Percentiles rank a stretch among this genome's conserved stretches.
These are phyloP conservation scores for Rhodotorula sphaerocarpa DNA, from an alignment of 768 basidiomycete species.

Conservation along the genomic window DNA sequence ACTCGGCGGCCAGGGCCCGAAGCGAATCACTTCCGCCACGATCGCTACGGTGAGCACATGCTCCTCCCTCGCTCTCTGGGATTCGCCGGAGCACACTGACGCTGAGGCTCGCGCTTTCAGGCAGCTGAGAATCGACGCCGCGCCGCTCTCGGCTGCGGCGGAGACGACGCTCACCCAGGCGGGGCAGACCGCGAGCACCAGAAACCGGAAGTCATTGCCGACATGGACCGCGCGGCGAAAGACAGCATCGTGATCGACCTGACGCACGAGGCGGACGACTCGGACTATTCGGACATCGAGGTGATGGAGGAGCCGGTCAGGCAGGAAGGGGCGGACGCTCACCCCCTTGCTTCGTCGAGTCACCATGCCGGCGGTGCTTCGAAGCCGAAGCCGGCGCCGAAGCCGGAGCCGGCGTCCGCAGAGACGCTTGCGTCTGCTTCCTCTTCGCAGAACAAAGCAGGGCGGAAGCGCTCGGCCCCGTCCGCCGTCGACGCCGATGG, in stretches of 20 bases:
- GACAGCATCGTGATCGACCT: constrained; percentile 31
- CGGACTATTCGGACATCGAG: background rate
- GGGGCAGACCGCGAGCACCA: too few relatives aligned
- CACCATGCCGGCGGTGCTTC: background rate
- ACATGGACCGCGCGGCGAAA: constrained; percentile 37
- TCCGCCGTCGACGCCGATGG: too few relatives aligned
- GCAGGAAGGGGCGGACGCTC: too few relatives aligned
- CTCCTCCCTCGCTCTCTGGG: too few relatives aligned
- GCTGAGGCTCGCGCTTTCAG: too few relatives aligned
- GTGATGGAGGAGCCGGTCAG: too few relatives aligned
- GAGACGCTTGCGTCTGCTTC: too few relatives aligned
- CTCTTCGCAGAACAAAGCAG: too few relatives aligned
- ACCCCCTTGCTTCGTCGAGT: background rate
- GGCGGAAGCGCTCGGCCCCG: too few relatives aligned
- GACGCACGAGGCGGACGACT: constrained; percentile 7
- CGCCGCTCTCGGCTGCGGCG: constrained; percentile 63
- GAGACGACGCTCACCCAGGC: constrained; percentile 31
- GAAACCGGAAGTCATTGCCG: constrained; percentile 1
- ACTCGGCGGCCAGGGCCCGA: constrained; percentile 47
- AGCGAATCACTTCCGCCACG: background rate
- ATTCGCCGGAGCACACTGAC: too few relatives aligned
- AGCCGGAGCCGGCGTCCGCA: background rate
- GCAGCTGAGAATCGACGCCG: constrained; percentile 64
- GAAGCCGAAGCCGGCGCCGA: background rate
- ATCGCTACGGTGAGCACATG: too few relatives aligned